Evolutionary conservation across 495 filamentous ascomycete genomes (phyloP), one percentile per base, ranked within the genome.

Genomic region (Terfezia claveryi): DNA sequence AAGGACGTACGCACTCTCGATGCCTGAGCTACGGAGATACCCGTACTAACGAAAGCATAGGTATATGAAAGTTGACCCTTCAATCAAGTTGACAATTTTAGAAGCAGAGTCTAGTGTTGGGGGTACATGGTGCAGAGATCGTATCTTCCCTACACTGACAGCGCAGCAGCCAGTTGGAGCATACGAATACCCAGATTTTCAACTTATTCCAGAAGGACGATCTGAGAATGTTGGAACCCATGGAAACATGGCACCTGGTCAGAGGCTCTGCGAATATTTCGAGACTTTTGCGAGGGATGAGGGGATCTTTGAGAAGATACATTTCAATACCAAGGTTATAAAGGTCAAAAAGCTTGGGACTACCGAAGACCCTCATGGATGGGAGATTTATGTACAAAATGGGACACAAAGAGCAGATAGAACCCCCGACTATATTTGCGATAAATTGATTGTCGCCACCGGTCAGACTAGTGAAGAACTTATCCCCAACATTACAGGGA

Each of bases 121-220:
- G 1, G 75, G 75, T 3, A 73, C 72, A 0, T 78, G 75, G 75
- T 66, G 70, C 49, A 62, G 67, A 37, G 63, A 71, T 16, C 63
- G 72, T 37, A 55, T 76, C 17, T 76, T 77, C 58, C 69, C 72
- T 4, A 71, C 61, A 2, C 63, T 75, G 32, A 61, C 68, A 11
- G 64, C 67, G 4, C 70, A 75, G 38, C 67, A 67, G 38, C 60
- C 63, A 14, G 44, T 64, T 27, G 70, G 71, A 16, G 59, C 59
- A 5, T 69, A 70, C 54, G 67, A 74, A 17, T 66, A 66, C 20
- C 67, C 68, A 1, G 65, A 67, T 36, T 67, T 65, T 46, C 41
- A 14, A 10, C 38, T 17, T 61, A 32, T 32, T 7, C 27, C 4
- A 32, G 27, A 32, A 32, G 27, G 27, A 7, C 27, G 2, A 32